phyloP scores from a whole-genome alignment of 352 stramenopile genomes.

The Phytopythium aichiense region DNA sequence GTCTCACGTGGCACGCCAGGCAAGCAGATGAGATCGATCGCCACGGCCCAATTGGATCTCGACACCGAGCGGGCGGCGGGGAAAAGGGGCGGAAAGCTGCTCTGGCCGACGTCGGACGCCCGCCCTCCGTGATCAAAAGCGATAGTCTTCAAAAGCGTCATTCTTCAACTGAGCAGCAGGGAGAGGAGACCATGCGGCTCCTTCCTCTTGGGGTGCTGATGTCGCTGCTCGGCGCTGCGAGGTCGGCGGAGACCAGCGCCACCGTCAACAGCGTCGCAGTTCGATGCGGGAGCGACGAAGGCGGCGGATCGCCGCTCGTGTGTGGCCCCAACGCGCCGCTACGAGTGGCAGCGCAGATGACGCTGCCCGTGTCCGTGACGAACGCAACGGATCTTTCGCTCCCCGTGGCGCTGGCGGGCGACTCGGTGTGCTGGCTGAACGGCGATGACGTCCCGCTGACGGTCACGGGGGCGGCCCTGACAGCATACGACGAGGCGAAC shows the following conservation, averaged over 20 bases:
- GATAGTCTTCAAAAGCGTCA: neutral
- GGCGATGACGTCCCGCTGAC: constrained; percentile 5
- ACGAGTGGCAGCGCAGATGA: constrained; percentile 1
- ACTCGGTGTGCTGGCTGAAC: constrained; percentile 6
- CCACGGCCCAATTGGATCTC: neutral
- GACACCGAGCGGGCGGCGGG: neutral
- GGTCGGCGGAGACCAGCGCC: neutral
- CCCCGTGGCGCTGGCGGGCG: neutral
- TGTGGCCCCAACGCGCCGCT: constrained; percentile 7
- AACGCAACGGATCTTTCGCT: neutral
- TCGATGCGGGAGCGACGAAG: neutral
- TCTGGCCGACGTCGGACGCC: neutral
- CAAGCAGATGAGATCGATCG: neutral
- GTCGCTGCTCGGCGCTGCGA: neutral
- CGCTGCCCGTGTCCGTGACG: constrained; percentile 5
- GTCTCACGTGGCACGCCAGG: constrained; percentile 3
- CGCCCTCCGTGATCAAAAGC: neutral
- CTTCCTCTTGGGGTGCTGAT: neutral
- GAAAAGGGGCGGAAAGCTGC: neutral
- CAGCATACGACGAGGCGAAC: constrained; percentile 1
- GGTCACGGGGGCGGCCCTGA: neutral
- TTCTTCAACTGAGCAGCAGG: neutral
- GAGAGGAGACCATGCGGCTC: neutral
- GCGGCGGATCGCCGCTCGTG: neutral
- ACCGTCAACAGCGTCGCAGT: constrained; percentile 5